These are phyloP conservation scores for Fusarium beomiforme DNA, from an alignment of 2,329 filamentous ascomycete genomes.

Conservation along the genomic window DNA sequence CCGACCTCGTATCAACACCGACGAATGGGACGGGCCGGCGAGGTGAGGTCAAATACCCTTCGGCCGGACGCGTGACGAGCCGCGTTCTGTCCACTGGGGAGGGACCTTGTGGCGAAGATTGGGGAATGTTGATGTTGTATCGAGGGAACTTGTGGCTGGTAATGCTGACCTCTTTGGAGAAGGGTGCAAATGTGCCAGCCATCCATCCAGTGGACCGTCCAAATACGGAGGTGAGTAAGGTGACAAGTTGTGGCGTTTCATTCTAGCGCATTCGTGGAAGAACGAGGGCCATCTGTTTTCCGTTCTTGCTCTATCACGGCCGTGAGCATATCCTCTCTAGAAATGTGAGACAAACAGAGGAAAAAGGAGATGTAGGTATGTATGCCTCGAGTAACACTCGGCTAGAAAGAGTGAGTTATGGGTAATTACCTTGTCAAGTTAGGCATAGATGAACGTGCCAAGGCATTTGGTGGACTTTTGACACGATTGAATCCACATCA, in stretches of 20 bases:
- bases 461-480: constrained; percentile 7
- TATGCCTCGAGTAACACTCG: constrained; percentile 4
- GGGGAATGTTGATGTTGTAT: neutral
- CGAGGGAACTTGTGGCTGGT: constrained; percentile 21
- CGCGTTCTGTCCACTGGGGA: constrained; percentile 23
- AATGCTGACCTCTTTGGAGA: constrained; percentile 20
- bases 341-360: neutral
- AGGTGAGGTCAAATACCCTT: constrained; percentile 6
- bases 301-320: neutral
- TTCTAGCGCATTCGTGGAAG: constrained; percentile 6
- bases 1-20: constrained; percentile 36
- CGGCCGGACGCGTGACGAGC: constrained; percentile 35
- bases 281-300: constrained; percentile 4
- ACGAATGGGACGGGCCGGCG: constrained; percentile 36
- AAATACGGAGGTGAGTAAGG: neutral
- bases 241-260: constrained; percentile 24
- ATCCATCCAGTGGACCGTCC: constrained; percentile 1
- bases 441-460: neutral
- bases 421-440: neutral
- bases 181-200: constrained; percentile 9
- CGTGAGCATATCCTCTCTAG: neutral
- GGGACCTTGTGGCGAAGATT: constrained; percentile 19
- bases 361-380: neutral
- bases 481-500: neutral
- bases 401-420: neutral